Conservation (phyloP, 1,139 yeast genomes). For the Wickerhamomyces sp. region DNA sequence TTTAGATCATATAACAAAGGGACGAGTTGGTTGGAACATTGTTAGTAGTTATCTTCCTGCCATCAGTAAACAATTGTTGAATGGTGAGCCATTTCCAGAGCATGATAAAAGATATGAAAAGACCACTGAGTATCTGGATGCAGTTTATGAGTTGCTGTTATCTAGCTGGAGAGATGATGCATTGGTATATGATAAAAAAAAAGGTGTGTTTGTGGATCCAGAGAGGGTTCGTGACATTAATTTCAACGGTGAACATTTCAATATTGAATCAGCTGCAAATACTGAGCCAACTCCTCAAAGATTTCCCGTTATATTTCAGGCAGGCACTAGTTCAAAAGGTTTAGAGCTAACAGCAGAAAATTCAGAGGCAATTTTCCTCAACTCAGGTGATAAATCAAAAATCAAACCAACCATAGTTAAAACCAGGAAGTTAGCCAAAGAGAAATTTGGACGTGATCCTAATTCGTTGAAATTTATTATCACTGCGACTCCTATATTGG, state of each 20-base stretch:
- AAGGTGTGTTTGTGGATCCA: constrained; percentile 30
- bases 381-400: constrained; percentile 25
- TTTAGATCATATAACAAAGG: constrained; percentile 34
- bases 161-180: constrained; percentile 40
- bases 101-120: constrained; percentile 34
- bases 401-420: constrained; percentile 27
- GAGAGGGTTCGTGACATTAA: constrained; percentile 29
- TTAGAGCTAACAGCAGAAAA: constrained; percentile 34
- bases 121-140: constrained; percentile 34
- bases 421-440: constrained; percentile 25
- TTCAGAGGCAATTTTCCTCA: constrained; percentile 33
- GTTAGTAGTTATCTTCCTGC: constrained; percentile 32
- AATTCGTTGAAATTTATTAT: constrained; percentile 24
- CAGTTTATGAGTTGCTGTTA: constrained; percentile 31
- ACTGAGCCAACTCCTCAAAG: constrained; percentile 36
- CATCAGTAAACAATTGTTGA: constrained; percentile 28
- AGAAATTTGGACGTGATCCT: constrained; percentile 24
- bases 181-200: constrained; percentile 24
- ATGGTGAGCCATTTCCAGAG: constrained; percentile 23
- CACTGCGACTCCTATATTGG: constrained; percentile 22
- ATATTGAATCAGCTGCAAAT: constrained; percentile 33
- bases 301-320: constrained; percentile 35
- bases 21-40: constrained; percentile 38
- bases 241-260: constrained; percentile 31
- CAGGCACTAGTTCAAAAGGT: constrained; percentile 35